A percentile compares a stretch with the other conserved stretches of the same genome.
Conservation (phyloP, 139 green algal species). For the Astrephomene gubernaculifera region DNA sequence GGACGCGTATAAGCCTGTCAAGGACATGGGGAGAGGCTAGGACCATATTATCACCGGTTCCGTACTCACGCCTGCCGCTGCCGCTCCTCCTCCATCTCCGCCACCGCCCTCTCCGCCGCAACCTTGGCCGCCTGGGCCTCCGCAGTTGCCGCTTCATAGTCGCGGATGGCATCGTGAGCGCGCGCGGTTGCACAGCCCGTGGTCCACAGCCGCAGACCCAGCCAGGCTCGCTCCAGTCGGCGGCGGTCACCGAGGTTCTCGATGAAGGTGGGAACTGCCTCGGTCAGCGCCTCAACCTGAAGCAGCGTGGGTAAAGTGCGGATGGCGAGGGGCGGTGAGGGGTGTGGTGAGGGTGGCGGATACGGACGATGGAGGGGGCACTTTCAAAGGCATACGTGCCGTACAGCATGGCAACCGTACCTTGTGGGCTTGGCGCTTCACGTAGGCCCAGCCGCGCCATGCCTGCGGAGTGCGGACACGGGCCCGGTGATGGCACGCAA, state of each 20-base stretch:
- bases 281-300: constrained; percentile 43
- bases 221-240: constrained; percentile 53
- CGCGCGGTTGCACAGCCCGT: constrained; percentile 12
- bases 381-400: too few relatives aligned
- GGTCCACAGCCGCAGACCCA: constrained; percentile 45
- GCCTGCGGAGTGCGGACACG: neutral
- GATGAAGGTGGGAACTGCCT: constrained; percentile 36
- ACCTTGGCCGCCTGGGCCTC: neutral
- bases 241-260: constrained; percentile 47
- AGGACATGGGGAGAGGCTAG: too few relatives aligned
- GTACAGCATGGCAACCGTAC: too few relatives aligned
- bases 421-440: constrained; percentile 40
- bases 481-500: neutral
- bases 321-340: too few relatives aligned
- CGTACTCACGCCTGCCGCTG: constrained; percentile 1
- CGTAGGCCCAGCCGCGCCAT: constrained; percentile 27
- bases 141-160: constrained; percentile 22
- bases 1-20: too few relatives aligned
- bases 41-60: too few relatives aligned
- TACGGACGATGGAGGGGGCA: too few relatives aligned
- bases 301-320: too few relatives aligned
- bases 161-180: constrained; percentile 33
- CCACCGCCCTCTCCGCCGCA: constrained; percentile 7
- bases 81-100: neutral
- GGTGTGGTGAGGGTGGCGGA: too few relatives aligned